Evolutionary conservation across 257 asterid genomes (phyloP).

Genomic region (Salvia hispanica): DNA sequence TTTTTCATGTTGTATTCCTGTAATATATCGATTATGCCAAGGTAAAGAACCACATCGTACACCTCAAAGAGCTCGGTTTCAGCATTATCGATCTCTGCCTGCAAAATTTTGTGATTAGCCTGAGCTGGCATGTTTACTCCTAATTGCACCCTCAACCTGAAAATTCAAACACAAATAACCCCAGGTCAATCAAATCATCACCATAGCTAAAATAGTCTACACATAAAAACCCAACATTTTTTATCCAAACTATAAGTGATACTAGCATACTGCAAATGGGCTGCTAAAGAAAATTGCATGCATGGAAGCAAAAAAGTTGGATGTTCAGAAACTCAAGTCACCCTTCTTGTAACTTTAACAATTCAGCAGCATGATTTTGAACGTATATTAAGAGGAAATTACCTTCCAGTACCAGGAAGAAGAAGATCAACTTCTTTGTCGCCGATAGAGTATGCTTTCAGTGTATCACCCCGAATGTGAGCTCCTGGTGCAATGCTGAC

Average conservation of each 20-base stretch:
- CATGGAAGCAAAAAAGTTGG: neutral
- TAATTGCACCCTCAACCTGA: slow-evolving; percentile 89
- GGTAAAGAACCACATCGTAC: slow-evolving; percentile 86
- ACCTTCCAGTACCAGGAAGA: slow-evolving; percentile 58
- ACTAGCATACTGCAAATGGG: neutral
- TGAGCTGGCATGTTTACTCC: slow-evolving; percentile 99
- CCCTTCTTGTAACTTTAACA: neutral
- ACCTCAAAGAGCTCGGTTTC: slow-evolving; percentile 87
- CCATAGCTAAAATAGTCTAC: too few species aligned
- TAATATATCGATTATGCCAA: slow-evolving; percentile 84
- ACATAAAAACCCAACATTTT: too few species aligned
- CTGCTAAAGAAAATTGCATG: neutral
- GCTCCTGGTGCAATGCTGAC: slow-evolving; percentile 47
- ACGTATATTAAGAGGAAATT: slow-evolving; percentile 2
- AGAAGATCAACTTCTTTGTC: slow-evolving; percentile 47
- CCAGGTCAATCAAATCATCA: neutral
- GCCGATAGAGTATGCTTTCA: slow-evolving; percentile 52
- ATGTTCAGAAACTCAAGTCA: neutral
- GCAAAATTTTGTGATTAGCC: slow-evolving; percentile 67
- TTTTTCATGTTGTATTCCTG: slow-evolving; percentile 85
- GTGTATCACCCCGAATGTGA: slow-evolving; percentile 44
- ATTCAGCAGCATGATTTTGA: neutral
- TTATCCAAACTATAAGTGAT: too few species aligned
- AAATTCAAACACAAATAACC: neutral
- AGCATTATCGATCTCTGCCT: slow-evolving; percentile 51